Evolutionary conservation across 495 filamentous ascomycete genomes (phyloP), one percentile per base, ranked within the genome.

Genomic region (Penicillium coprophilum): DNA sequence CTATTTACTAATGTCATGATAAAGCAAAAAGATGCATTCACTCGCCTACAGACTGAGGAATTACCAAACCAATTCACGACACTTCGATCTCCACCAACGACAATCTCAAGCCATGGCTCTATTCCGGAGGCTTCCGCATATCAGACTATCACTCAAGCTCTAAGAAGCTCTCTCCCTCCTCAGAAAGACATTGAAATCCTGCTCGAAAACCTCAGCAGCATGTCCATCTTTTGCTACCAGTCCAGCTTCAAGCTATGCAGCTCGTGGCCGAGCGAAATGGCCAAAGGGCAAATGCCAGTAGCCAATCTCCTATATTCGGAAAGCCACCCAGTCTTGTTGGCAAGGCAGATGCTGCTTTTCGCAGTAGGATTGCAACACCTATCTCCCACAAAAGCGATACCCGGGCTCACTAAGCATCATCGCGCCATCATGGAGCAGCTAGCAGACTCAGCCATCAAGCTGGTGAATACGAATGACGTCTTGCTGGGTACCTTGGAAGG

Each of bases 391-490:
- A 44, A 44, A 44, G 17, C 20, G 10, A 44, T 44, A 44, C 40
- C 20, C 3, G 20, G 40, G 9, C 40, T 44, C 40, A 44, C 9
- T 12, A 65, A 23, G 23, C 64, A 4, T 39, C 71, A 63, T 56
- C 61, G 34, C 15, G 55, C 56, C 2, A 68, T 77, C 28, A 71
- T 71, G 67, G 36, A 51, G 19, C 63, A 65, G 4, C 60, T 74
- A 1, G 66, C 71, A 8, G 67, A 77, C 1, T 68, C 61, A 12
- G 77, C 74, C 19, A 70, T 57, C 27, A 67, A 55, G n/a, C 58
- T 77, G 5, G 75, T 82, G 7, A 79, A 71, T 1, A 69, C 66
- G 27, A 74, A 79, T 51, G 78, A 82, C 38, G 71, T 76, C 19
- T 68, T 82, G 10, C 53, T 71, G 36, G 62, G 68, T 52, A 75